Evolutionary conservation across 345 rosid genomes (phyloP).

Genomic region (Crucihimalaya himalaica): DNA sequence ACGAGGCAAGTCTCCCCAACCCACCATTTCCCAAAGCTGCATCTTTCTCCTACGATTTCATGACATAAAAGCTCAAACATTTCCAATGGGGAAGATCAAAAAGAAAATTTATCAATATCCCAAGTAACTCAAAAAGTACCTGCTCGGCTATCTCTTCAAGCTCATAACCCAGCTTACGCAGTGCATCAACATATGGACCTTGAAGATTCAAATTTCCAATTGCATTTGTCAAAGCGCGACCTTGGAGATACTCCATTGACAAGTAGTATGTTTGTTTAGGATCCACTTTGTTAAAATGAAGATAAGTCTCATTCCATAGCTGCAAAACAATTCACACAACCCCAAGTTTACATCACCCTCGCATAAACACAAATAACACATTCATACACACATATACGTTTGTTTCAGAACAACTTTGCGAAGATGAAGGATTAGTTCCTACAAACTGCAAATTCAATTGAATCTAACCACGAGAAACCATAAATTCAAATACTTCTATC

Average conservation of each 20-base stretch:
- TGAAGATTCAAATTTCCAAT: conserved; percentile 75
- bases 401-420: conserved; percentile 45
- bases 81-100: conserved; percentile 11
- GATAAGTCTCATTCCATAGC: conserved; percentile 93
- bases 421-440: conserved; percentile 53
- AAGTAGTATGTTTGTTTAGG: conserved; percentile 95
- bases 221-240: conserved; percentile 86
- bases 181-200: conserved; percentile 80
- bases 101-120: not conserved
- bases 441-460: conserved; percentile 44
- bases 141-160: conserved; percentile 89
- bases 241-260: conserved; percentile 99
- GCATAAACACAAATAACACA: conserved; percentile 39
- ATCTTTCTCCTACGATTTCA: conserved; percentile 77
- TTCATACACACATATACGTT: not conserved
- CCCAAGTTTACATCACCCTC: not conserved
- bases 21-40: conserved; percentile 99
- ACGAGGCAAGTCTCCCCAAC: conserved; percentile 94
- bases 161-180: conserved; percentile 71
- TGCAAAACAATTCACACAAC: conserved; percentile 39
- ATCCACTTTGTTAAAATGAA: conserved; percentile 73
- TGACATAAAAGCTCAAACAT: conserved; percentile 16
- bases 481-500: not conserved
- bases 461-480: not conserved
- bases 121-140: conserved; percentile 45